A percentile compares a stretch with the other conserved stretches of the same genome.
Conservation (phyloP, 805 yeast genomes). For the Candida maltosa region DNA sequence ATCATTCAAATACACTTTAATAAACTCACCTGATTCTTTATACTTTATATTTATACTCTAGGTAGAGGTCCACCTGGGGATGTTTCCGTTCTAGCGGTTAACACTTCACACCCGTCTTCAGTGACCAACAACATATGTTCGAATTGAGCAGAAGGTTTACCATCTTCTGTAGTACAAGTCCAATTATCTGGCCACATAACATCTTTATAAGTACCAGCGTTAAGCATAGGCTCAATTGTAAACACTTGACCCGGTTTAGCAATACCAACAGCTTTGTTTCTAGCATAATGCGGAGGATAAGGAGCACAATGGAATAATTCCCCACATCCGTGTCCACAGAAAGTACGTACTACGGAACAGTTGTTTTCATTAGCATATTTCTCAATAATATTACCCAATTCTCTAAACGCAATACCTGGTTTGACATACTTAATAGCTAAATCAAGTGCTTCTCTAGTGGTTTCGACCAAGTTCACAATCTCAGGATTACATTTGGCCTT, state of each 20-base stretch:
- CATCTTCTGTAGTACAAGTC: constrained; percentile 92
- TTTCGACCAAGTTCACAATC: constrained; percentile 83
- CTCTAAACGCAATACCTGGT: constrained; percentile 88
- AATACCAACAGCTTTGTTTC: constrained; percentile 88
- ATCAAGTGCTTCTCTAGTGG: constrained; percentile 81
- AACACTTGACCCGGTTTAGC: constrained; percentile 95
- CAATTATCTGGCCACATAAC: constrained; percentile 95
- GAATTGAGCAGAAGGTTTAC: constrained; percentile 87
- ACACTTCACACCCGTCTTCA: constrained; percentile 87
- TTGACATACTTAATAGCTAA: constrained; percentile 80
- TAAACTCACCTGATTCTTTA: constrained; percentile 31
- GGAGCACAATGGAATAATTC: constrained; percentile 88
- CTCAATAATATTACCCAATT: constrained; percentile 84
- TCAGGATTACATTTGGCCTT: constrained; percentile 78
- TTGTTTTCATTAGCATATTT: constrained; percentile 74
- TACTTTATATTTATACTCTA: constrained; percentile 36
- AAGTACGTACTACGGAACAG: constrained; percentile 85
- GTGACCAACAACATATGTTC: constrained; percentile 92
- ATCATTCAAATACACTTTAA: constrained; percentile 52
- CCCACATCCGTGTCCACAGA: constrained; percentile 93
- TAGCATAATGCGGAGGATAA: constrained; percentile 89
- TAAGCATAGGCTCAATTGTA: constrained; percentile 97
- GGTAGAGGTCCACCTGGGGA: constrained; percentile 88
- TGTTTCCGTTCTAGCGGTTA: constrained; percentile 73
- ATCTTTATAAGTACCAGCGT: constrained; percentile 78